Percentiles rank a stretch among this genome's conserved stretches.
phyloP scores from a whole-genome alignment of 2,329 filamentous ascomycete species.

The Massarina eburnea region DNA sequence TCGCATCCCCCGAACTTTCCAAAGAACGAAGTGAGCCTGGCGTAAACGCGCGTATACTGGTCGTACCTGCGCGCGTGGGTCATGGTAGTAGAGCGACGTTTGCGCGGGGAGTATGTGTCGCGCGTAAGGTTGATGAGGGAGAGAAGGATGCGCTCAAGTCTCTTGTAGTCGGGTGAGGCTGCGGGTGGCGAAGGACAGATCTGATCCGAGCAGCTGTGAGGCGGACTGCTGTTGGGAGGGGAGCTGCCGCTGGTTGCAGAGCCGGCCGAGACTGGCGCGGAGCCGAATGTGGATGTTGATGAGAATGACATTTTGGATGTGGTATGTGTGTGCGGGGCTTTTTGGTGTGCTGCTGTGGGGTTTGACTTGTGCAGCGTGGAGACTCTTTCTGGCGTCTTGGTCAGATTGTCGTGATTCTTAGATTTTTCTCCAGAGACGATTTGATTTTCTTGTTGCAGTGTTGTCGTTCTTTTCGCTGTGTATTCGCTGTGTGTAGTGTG shows the following conservation, averaged over 20 bases:
- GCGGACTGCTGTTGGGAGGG: not conserved
- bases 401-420: no score
- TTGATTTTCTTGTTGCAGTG: no score
- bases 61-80: not conserved
- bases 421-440: no score
- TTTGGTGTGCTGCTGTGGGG: not conserved
- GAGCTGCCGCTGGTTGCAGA: not conserved
- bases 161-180: constrained; percentile 4
- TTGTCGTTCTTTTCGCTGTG: no score
- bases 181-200: not conserved
- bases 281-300: constrained; percentile 2
- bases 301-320: constrained; percentile 5
- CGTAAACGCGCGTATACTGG: constrained; percentile 1
- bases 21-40: constrained; percentile 3
- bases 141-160: constrained; percentile 4
- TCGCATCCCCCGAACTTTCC: not conserved
- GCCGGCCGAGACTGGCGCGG: not conserved
- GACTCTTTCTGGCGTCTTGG: no score
- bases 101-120: constrained; percentile 1
- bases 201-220: not conserved
- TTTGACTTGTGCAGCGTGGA: constrained; percentile 1
- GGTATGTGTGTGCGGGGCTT: not conserved
- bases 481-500: no score
- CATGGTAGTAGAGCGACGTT: not conserved
- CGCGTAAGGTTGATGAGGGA: constrained; percentile 4